Evolutionary conservation across 1,284 basidiomycete species (phyloP), one percentile per base, ranked within the genome.

Genomic region (Melampsora americana): DNA sequence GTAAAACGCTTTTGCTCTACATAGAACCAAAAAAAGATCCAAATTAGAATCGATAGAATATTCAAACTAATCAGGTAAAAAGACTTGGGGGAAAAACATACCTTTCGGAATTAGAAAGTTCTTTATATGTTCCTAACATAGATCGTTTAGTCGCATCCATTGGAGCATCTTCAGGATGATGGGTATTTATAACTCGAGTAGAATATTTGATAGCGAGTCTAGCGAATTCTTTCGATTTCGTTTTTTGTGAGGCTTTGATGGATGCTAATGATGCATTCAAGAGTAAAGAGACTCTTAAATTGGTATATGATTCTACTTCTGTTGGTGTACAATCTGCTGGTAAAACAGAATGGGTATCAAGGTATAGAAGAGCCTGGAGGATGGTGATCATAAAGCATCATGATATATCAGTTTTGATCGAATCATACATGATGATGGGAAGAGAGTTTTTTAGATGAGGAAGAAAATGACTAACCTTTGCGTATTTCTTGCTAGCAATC

Each of bases 401-500:
- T 20, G 62, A 62, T 32, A 5, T n/a, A 30, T 18, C 42, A 42
- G 30, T 44, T 39, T 23, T n/a, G 35, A 14, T 46, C 30, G 20
- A 48, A 48, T 23, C 4, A 35, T 7, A 39, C 12, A 26, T 53
- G 16, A 3, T 2, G 50, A 53, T 53, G 18, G 14, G 23, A 20
- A 18, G 32, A 18, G 39, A 42, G 30, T 14, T 5, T 39, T 23
- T 9, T 39, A 30, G n/a, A 30, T 32, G 4, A 7, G 18, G 32
- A 53, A 20, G 5, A 6, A 5, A 4, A 26, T 9, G 7, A 39
- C 64, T n/a, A 26, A 67, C 73, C 46, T 75, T 75, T 65, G 64
- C 67, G 60, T 75, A 75, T 44, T 75, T 75, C 44, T 75, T 75
- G 50, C 53, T 56, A 16, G 73, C 73, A 11, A 75, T 65, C 26